These are phyloP conservation scores for Hyphodiscus sp. DNA, from an alignment of 2,329 filamentous ascomycete species.

Conservation along the genomic window DNA sequence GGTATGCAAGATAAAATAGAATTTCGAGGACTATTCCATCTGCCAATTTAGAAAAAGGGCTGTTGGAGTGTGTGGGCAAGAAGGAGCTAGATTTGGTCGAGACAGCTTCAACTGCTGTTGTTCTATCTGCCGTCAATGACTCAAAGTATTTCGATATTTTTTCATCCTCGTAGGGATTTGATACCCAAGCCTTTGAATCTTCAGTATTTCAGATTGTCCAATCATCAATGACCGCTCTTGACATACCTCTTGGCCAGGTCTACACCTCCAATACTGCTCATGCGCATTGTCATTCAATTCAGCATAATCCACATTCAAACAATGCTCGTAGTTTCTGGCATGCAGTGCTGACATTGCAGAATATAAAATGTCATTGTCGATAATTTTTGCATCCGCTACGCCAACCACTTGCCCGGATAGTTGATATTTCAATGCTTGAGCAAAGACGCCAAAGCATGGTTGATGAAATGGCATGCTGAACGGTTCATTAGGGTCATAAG, in stretches of 20 bases:
- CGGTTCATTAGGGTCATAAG: constrained; percentile 1
- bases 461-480: constrained; percentile 8
- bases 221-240: background rate
- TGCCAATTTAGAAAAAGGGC: constrained; percentile 4
- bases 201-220: background rate
- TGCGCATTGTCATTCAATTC: constrained; percentile 1
- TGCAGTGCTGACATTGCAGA: constrained; percentile 2
- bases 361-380: constrained; percentile 9
- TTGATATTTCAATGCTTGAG: constrained; percentile 6
- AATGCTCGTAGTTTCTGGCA: constrained; percentile 1
- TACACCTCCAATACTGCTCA: constrained; percentile 11
- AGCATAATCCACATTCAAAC: constrained; percentile 9
- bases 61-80: background rate
- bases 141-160: background rate
- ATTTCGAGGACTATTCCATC: constrained; percentile 11
- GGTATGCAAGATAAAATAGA: constrained; percentile 9
- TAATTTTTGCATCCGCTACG: background rate
- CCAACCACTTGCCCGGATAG: background rate
- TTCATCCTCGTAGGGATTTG: constrained; percentile 5
- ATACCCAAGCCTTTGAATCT: constrained; percentile 10
- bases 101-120: background rate
- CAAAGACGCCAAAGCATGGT: constrained; percentile 8
- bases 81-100: too few relatives aligned
- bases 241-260: constrained; percentile 8
- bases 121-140: background rate